Evolutionary conservation across 176 grass and related monocot species (phyloP).

Genomic region (Eremochloa ophiuroides): DNA sequence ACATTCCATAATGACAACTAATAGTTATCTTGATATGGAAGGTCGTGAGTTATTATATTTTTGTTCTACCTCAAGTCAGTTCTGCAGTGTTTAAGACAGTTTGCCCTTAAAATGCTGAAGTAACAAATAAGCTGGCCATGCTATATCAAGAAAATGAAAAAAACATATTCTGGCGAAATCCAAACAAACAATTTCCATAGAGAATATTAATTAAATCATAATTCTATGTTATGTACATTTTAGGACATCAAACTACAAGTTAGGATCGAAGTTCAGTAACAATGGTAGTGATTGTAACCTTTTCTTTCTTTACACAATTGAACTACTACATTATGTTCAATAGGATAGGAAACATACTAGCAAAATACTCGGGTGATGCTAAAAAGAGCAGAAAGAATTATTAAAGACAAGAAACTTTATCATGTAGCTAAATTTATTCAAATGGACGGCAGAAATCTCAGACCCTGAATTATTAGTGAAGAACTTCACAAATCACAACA

Average conservation of each 20-base stretch:
- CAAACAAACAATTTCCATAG: not conserved
- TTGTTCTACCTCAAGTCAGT: not conserved
- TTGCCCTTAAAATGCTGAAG: not conserved
- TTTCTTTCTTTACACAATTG: not conserved
- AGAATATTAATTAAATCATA: not conserved
- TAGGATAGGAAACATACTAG: not conserved
- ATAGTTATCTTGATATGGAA: not conserved
- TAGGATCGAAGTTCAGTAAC: constrained; percentile 1
- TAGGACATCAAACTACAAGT: not conserved
- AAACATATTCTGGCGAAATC: not conserved
- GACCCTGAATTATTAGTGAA: not conserved
- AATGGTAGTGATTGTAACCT: not conserved
- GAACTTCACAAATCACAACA: not conserved
- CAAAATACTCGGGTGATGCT: not conserved
- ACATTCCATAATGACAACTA: not conserved
- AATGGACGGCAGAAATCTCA: not conserved
- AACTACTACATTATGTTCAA: not conserved
- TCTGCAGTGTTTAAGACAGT: not conserved
- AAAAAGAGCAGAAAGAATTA: not conserved
- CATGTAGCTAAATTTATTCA: not conserved
- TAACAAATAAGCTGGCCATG: not conserved
- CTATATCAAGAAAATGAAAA: not conserved
- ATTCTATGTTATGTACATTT: not conserved
- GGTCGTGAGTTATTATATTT: not conserved
- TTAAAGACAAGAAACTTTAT: not conserved